These are phyloP conservation scores for Gyrodon lividus DNA, from an alignment of 768 basidiomycete species.

Conservation along the genomic window DNA sequence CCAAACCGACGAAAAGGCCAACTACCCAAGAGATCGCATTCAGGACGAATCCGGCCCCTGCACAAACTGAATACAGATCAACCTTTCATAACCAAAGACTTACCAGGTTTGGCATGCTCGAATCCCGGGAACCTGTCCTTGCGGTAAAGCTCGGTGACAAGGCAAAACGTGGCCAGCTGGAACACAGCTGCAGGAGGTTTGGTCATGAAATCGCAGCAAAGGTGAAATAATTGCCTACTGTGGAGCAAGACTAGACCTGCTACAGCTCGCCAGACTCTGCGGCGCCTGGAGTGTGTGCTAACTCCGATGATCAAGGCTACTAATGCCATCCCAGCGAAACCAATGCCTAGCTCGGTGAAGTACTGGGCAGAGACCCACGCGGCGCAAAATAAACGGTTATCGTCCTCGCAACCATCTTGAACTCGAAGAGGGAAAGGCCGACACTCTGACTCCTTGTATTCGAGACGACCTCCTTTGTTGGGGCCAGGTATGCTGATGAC, in stretches of 20 bases:
- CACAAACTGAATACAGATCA: constrained; percentile 1
- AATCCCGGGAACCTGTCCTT: constrained; percentile 48
- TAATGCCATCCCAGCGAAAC: constrained; percentile 60
- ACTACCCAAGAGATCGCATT: constrained; percentile 62
- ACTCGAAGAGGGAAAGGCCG: constrained; percentile 62
- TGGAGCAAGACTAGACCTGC: constrained; percentile 64
- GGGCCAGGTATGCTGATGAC: constrained; percentile 47
- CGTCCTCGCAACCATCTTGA: constrained; percentile 45
- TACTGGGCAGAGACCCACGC: constrained; percentile 74
- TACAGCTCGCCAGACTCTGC: constrained; percentile 75
- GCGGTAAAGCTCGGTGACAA: constrained; percentile 62
- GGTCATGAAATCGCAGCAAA: background rate
- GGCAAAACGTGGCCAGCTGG: constrained; percentile 58
- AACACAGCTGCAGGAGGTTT: constrained; percentile 43
- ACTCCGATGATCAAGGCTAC: constrained; percentile 63
- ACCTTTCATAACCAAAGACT: constrained; percentile 14
- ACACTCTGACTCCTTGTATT: constrained; percentile 59
- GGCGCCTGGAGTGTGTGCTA: constrained; percentile 68
- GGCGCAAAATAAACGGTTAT: constrained; percentile 59
- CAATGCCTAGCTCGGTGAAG: constrained; percentile 58
- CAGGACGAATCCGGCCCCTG: constrained; percentile 61
- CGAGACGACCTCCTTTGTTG: constrained; percentile 40
- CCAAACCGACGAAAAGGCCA: constrained; percentile 49
- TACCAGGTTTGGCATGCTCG: constrained; percentile 59
- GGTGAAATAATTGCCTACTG: constrained; percentile 34